phyloP scores from a whole-genome alignment of 2,329 filamentous ascomycete genomes.

The Fusarium begoniae region DNA sequence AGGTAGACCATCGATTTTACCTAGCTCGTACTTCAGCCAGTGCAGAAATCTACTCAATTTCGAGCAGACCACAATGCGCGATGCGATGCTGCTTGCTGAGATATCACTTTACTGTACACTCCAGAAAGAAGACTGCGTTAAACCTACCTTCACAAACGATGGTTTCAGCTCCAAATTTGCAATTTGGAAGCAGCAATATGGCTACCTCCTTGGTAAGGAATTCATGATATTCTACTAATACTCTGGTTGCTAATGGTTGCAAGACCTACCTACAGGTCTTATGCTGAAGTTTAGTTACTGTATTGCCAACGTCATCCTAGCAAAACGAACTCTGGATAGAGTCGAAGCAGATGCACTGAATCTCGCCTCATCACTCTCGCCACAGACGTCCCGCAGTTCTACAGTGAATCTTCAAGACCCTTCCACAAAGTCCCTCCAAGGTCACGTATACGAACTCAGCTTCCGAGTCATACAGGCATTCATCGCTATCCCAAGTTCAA shows the following conservation, averaged over 20 bases:
- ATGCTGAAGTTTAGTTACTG: slow-evolving; percentile 17
- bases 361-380: not conserved
- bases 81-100: slow-evolving; percentile 53
- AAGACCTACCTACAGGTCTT: slow-evolving; percentile 11
- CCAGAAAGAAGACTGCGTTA: slow-evolving; percentile 46
- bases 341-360: slow-evolving; percentile 5
- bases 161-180: slow-evolving; percentile 14
- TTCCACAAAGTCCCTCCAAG: slow-evolving; percentile 4
- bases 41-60: slow-evolving; percentile 53
- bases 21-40: slow-evolving; percentile 50
- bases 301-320: slow-evolving; percentile 21
- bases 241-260: not conserved
- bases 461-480: slow-evolving; percentile 21
- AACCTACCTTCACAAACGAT: slow-evolving; percentile 39
- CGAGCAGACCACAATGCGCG: slow-evolving; percentile 53
- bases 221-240: not conserved
- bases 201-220: slow-evolving; percentile 20
- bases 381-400: not conserved
- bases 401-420: not conserved
- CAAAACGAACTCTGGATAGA: slow-evolving; percentile 14
- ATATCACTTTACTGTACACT: slow-evolving; percentile 50
- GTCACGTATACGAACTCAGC: slow-evolving; percentile 10
- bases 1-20: slow-evolving; percentile 51
- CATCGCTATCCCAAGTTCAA: slow-evolving; percentile 8
- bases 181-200: slow-evolving; percentile 32